Percentiles rank a stretch among this genome's conserved stretches.
Conservation (phyloP, 305 asterid species). For the Fraxinus greggii region DNA sequence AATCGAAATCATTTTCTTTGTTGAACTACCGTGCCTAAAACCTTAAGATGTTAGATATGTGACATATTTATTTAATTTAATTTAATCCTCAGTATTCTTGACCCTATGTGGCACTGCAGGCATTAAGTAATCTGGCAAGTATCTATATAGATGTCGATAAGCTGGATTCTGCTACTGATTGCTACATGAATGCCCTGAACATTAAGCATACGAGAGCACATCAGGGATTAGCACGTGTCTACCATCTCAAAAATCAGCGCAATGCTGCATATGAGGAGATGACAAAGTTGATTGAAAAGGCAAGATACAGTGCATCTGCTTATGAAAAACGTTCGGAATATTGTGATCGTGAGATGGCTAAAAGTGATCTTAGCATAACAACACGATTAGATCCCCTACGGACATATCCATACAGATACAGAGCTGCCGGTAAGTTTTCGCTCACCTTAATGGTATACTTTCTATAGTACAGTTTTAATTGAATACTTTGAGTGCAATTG, state of each 20-base stretch:
- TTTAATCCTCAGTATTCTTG: neutral
- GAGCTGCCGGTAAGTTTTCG: slow-evolving; percentile 72
- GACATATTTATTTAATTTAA: neutral
- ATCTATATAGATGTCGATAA: slow-evolving; percentile 70
- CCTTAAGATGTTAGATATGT: neutral
- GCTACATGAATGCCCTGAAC: slow-evolving; percentile 77
- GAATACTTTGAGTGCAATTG: neutral
- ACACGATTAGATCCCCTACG: slow-evolving; percentile 78
- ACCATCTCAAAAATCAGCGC: slow-evolving; percentile 69
- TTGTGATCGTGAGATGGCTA: slow-evolving; percentile 88
- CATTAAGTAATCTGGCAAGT: slow-evolving; percentile 79
- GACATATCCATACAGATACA: slow-evolving; percentile 83
- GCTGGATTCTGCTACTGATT: slow-evolving; percentile 70
- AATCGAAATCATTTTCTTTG: neutral
- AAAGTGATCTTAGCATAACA: slow-evolving; percentile 72
- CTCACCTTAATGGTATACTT: neutral
- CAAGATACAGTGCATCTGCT: slow-evolving; percentile 81
- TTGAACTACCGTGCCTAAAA: neutral
- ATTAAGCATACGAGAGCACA: slow-evolving; percentile 89
- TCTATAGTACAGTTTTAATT: neutral
- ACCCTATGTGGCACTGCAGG: slow-evolving; percentile 46
- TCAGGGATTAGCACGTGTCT: slow-evolving; percentile 88
- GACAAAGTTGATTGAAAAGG: slow-evolving; percentile 87
- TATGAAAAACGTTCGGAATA: slow-evolving; percentile 87
- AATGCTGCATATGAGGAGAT: slow-evolving; percentile 90